phyloP scores from a whole-genome alignment of 805 yeast genomes.

The Kluyveromyces aestuarii region DNA sequence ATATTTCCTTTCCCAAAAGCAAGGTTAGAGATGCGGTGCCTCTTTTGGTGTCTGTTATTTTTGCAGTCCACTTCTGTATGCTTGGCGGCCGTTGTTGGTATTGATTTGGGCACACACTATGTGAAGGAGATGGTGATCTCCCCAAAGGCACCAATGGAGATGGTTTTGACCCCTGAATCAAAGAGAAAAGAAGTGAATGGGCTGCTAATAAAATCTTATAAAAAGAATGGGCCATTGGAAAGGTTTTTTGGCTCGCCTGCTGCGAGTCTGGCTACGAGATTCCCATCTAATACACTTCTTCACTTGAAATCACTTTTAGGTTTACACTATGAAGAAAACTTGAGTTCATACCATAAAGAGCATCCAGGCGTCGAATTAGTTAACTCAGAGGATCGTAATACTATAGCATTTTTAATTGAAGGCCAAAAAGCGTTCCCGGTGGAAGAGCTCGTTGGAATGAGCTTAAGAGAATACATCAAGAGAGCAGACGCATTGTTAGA shows the following conservation, averaged over 20 bases:
- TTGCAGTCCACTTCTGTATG: constrained; percentile 12
- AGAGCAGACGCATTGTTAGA: constrained; percentile 59
- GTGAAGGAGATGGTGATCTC: constrained; percentile 85
- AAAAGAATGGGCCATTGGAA: constrained; percentile 40
- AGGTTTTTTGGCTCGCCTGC: constrained; percentile 76
- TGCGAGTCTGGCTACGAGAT: constrained; percentile 56
- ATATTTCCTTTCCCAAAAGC: background rate
- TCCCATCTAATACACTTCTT: constrained; percentile 60
- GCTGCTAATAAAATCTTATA: constrained; percentile 45
- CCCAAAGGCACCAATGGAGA: constrained; percentile 81
- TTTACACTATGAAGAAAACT: constrained; percentile 37
- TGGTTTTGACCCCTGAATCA: constrained; percentile 82
- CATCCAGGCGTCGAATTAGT: constrained; percentile 55
- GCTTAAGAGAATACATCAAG: constrained; percentile 49
- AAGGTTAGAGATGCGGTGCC: constrained; percentile 4
- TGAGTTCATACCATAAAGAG: constrained; percentile 36
- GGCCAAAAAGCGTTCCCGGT: constrained; percentile 18
- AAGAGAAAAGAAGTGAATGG: constrained; percentile 86
- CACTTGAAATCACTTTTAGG: constrained; percentile 71
- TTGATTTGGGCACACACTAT: constrained; percentile 83
- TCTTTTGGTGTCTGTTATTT: constrained; percentile 4
- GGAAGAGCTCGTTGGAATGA: constrained; percentile 85
- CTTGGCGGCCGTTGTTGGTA: constrained; percentile 64
- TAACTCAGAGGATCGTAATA: constrained; percentile 36
- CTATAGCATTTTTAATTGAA: constrained; percentile 49